A percentile compares a stretch with the other conserved stretches of the same genome.
Evolutionary conservation across 2,329 filamentous ascomycete species (phyloP).

Genomic region (Laburnicola sp.): DNA sequence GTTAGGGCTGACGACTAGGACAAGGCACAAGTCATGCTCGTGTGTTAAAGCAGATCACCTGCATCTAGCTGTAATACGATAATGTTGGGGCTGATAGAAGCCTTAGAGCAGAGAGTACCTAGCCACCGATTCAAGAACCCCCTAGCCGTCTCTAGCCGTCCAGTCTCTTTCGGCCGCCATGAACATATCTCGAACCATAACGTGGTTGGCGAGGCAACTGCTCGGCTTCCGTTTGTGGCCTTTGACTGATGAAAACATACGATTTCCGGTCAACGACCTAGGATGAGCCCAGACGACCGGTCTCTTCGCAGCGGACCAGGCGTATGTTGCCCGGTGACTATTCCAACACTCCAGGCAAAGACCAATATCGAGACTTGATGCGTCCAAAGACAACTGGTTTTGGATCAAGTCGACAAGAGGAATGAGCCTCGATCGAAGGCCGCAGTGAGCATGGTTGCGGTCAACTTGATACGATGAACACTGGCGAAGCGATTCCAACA

Average conservation of each 20-base stretch:
- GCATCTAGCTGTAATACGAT: too few species aligned
- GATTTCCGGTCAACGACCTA: slow-evolving; percentile 23
- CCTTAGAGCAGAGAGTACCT: not conserved
- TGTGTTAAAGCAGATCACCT: not conserved
- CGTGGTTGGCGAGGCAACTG: slow-evolving; percentile 39
- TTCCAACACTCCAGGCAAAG: slow-evolving; percentile 53
- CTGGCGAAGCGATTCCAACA: slow-evolving; percentile 65
- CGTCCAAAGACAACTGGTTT: slow-evolving; percentile 42
- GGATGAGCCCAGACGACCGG: slow-evolving; percentile 49
- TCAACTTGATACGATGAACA: slow-evolving; percentile 75
- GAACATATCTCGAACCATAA: slow-evolving; percentile 44
- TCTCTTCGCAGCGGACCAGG: slow-evolving; percentile 51
- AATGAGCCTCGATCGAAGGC: slow-evolving; percentile 65
- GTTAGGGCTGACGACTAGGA: slow-evolving; percentile 5
- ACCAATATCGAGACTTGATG: slow-evolving; percentile 44
- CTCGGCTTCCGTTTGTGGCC: slow-evolving; percentile 28
- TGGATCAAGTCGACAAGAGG: slow-evolving; percentile 68
- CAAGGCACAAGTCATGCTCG: slow-evolving; percentile 6
- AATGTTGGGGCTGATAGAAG: not conserved
- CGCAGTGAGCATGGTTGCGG: slow-evolving; percentile 72
- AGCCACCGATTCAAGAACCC: too few species aligned
- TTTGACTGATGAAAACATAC: slow-evolving; percentile 23
- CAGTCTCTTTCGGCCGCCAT: slow-evolving; percentile 45
- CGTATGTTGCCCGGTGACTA: slow-evolving; percentile 43
- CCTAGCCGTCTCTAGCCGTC: slow-evolving; percentile 29